Evolutionary conservation across 2,329 filamentous ascomycete genomes (phyloP), one percentile per base, ranked within the genome.

Genomic region (Beauveria sp.): DNA sequence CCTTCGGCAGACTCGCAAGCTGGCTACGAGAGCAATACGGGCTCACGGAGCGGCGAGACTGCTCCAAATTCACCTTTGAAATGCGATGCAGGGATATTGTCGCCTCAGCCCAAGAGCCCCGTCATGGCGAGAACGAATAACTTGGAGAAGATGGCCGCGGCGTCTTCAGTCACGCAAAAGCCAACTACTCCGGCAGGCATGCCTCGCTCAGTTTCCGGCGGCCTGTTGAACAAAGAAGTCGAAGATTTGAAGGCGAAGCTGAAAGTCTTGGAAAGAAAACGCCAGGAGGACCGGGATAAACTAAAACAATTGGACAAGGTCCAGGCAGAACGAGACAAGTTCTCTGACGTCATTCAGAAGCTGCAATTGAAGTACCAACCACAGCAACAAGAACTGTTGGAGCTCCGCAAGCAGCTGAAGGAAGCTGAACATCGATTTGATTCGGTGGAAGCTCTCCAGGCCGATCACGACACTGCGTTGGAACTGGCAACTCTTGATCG

Each of bases 181-280:
- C 70, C 71, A 43, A 65, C 71, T 3, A 65, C 71, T 30, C 61
- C 66, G 40, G 64, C 72, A 30, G 60, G 67, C 18, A 66, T 70
- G 67, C 26, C 72, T 71, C 20, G 66, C 75, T 71, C 80, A 24
- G 78, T 79, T 14, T 76, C 76, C 3, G 78, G 74, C 61, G 81
- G 82, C 8, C 78, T 82, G 1, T 75, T 81, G 2, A 80, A 77
- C 24, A 81, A 88, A 64, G 89, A 96, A 69, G 85, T 93, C 22
- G 93, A 97, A 66, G 91, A 96, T 66, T 78, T 97, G 18, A 92
- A 96, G 71, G 87, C 91, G 0, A 97, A 96, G 71, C 77, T 98
- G 2, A 86, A 88, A 59, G 81, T 97, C 3, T 79, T 98, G 68
- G 93, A 99, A 72, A 90, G 93, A 67, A 96, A 96, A 73, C 81